Conservation (phyloP, 306 rosid genomes). For the Amphicarpaea edgeworthii region DNA sequence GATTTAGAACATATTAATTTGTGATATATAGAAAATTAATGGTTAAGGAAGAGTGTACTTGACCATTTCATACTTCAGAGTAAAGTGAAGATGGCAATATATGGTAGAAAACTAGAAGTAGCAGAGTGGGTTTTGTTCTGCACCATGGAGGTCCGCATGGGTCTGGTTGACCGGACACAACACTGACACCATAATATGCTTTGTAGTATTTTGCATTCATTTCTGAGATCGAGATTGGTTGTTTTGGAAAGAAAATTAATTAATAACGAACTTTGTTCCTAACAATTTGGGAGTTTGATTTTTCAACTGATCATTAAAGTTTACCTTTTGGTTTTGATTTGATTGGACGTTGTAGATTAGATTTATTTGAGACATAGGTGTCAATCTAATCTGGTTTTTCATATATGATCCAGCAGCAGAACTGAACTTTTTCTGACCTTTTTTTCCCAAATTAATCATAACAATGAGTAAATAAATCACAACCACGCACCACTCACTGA, state of each 20-base stretch:
- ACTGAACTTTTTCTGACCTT: constrained; percentile 26
- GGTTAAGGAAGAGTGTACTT: no score
- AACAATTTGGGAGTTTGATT: constrained; percentile 11
- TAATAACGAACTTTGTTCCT: background rate
- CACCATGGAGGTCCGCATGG: constrained; percentile 12
- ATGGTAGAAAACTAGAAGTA: background rate
- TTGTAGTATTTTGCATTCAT: background rate
- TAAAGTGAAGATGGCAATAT: constrained; percentile 21
- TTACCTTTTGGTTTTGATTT: constrained; percentile 43
- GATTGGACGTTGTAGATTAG: constrained; percentile 54
- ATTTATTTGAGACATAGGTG: constrained; percentile 43
- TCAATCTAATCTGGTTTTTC: constrained; percentile 36
- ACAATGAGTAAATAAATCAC: background rate
- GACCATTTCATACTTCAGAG: no score
- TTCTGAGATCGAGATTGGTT: background rate
- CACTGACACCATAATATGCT: constrained; percentile 34
- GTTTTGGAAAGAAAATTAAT: background rate
- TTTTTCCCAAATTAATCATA: constrained; percentile 29
- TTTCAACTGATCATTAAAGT: background rate
- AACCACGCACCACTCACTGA: background rate
- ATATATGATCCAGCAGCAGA: constrained; percentile 6
- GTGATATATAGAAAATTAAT: no score
- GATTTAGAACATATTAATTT: no score
- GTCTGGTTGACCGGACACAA: constrained; percentile 35
- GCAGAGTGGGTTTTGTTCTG: constrained; percentile 15